These are phyloP conservation scores for Phytophthora pisi DNA, from an alignment of 352 stramenopile species.

Conservation along the genomic window DNA sequence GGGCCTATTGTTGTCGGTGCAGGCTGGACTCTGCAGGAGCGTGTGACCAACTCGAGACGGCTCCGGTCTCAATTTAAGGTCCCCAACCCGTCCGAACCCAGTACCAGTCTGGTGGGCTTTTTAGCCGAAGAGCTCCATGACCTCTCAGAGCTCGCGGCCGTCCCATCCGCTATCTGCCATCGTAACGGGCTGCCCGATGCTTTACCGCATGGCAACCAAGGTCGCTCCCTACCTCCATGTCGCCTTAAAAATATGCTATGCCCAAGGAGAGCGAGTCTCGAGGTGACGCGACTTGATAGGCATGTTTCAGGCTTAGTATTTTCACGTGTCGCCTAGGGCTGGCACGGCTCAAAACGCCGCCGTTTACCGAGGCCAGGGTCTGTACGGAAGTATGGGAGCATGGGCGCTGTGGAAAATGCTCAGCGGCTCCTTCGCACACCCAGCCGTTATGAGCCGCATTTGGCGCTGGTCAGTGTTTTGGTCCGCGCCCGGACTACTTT, in stretches of 20 bases:
- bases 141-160: not conserved
- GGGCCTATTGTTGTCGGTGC: conserved; percentile 26
- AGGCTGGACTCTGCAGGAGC: not conserved
- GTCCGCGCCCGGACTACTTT: conserved; percentile 1
- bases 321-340: not conserved
- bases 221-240: not conserved
- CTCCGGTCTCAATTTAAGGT: conserved; percentile 26
- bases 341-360: conserved; percentile 11
- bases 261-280: not conserved
- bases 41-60: conserved; percentile 26
- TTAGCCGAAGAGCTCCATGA: too few species aligned
- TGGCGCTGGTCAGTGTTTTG: not conserved
- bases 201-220: conserved; percentile 12
- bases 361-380: conserved; percentile 16
- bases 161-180: conserved; percentile 4
- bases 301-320: conserved; percentile 4
- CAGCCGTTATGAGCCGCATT: conserved; percentile 22
- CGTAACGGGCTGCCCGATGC: conserved; percentile 4
- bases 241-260: conserved; percentile 12
- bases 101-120: not conserved
- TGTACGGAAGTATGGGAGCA: conserved; percentile 14
- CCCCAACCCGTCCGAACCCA: conserved; percentile 30
- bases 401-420: conserved; percentile 30
- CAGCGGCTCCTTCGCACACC: conserved; percentile 8
- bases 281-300: conserved; percentile 14